Evolutionary conservation across 2,329 filamentous ascomycete species (phyloP), one percentile per base, ranked within the genome.

Genomic region (Colletotrichum lini): DNA sequence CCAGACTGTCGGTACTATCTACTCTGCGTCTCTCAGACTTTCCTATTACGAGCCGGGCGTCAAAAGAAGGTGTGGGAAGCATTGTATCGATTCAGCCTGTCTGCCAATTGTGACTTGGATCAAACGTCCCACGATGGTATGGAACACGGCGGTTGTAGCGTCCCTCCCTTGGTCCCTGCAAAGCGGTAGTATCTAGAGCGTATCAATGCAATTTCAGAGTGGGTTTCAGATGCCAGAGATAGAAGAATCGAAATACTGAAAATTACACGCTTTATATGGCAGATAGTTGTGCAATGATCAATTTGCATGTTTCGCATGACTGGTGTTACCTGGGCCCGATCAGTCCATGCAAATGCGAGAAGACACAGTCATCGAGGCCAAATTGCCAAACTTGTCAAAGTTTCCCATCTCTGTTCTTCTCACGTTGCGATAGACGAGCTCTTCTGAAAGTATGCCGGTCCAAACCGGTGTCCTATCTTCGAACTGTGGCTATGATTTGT

Each of bases 1-100:
- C 57, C 68, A 47, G 53, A 68, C 23, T 38, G 15, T 67, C 68
- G 64, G 67, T 23, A 61, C 30, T 26, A 54, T 66, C 42, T 38
- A 38, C 8, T 7, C n/a, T 65, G 53, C 62, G 58, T 30, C 23
- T 30, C 53, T 18, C 44, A 13, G 15, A 45, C 26, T 23, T 61
- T 18, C 6, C 40, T 10, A 44, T 57, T 21, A 13, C 10, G 52
- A 47, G 5, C 30, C 35, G 54, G 61, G 38, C 10, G 45, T 30
- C 26, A 21, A 54, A 21, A n/a, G 16, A 10, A 21, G 16, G 4
- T 10, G 6, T 26, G 5, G 4, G 15, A 23, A 8, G 12, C 13
- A 26, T 40, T 10, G 26, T 6, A 8, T 40, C n/a, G 16, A 18
- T 9, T 3, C 23, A 40, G 15, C 6, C 12, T 18, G 21, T 23